phyloP scores from a whole-genome alignment of 225 moss, liverwort and hornwort genomes.

The Thuidium tamariscinum region DNA sequence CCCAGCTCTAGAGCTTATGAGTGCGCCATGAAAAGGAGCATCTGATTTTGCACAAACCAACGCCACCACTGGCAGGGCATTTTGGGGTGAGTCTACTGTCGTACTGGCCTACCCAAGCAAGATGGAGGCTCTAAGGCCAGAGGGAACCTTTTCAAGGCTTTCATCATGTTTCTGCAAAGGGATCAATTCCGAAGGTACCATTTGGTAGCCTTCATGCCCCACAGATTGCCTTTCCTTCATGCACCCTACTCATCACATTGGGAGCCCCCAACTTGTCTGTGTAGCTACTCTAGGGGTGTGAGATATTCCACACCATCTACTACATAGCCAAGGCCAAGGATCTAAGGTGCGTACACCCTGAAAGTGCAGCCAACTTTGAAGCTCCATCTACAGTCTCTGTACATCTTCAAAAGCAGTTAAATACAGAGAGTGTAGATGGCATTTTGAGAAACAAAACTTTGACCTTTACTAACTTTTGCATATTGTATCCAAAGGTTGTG shows the following conservation, averaged over 20 bases:
- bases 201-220: not conserved
- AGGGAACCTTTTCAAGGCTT: not conserved
- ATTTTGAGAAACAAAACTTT: no score
- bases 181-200: not conserved
- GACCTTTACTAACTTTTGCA: no score
- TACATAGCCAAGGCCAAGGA: no score
- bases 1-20: not conserved
- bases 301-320: not conserved
- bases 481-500: no score
- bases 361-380: no score
- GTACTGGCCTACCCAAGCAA: not conserved
- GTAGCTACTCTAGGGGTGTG: not conserved
- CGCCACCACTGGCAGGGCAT: not conserved
- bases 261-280: not conserved
- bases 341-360: no score
- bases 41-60: not conserved
- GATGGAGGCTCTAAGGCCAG: not conserved
- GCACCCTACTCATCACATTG: not conserved
- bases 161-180: not conserved
- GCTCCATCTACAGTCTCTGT: no score
- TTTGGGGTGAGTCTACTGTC: no score
- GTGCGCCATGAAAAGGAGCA: not conserved
- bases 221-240: not conserved
- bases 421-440: no score
- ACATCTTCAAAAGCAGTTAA: no score